Evolutionary conservation across 257 asterid species (phyloP).

Genomic region (Rhazya stricta): DNA sequence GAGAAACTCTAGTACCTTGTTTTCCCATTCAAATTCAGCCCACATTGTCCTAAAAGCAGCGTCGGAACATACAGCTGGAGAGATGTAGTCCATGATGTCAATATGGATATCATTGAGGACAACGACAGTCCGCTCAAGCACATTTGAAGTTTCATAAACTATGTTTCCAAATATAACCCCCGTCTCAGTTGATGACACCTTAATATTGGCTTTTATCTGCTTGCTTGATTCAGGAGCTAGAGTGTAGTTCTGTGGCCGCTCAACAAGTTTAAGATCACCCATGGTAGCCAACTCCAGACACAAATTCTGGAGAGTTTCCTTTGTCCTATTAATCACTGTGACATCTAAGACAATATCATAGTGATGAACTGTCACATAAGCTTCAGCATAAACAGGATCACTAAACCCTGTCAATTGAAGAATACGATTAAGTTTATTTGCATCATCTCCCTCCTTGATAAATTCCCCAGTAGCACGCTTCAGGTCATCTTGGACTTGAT

Average conservation of each 20-base stretch:
- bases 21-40: conserved; percentile 99
- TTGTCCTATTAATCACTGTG: conserved; percentile 79
- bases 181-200: conserved; percentile 96
- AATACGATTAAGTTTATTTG: conserved; percentile 78
- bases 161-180: conserved; percentile 95
- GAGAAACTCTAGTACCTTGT: conserved; percentile 50
- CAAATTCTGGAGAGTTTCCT: conserved; percentile 89
- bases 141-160: conserved; percentile 90
- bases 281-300: conserved; percentile 94
- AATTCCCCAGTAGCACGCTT: conserved; percentile 97
- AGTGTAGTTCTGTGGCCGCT: conserved; percentile 94
- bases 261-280: conserved; percentile 98
- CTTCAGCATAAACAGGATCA: conserved; percentile 97
- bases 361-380: conserved; percentile 90
- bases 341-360: conserved; percentile 94
- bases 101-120: conserved; percentile 94
- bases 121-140: conserved; percentile 79
- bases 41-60: conserved; percentile 94
- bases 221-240: conserved; percentile 90
- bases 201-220: conserved; percentile 89
- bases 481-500: conserved; percentile 84
- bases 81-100: conserved; percentile 96
- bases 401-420: conserved; percentile 95
- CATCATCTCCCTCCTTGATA: conserved; percentile 72
- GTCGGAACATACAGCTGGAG: conserved; percentile 90